A percentile compares a stretch with the other conserved stretches of the same genome.
Conservation (phyloP, 805 yeast species). For the Starmerella vitae region DNA sequence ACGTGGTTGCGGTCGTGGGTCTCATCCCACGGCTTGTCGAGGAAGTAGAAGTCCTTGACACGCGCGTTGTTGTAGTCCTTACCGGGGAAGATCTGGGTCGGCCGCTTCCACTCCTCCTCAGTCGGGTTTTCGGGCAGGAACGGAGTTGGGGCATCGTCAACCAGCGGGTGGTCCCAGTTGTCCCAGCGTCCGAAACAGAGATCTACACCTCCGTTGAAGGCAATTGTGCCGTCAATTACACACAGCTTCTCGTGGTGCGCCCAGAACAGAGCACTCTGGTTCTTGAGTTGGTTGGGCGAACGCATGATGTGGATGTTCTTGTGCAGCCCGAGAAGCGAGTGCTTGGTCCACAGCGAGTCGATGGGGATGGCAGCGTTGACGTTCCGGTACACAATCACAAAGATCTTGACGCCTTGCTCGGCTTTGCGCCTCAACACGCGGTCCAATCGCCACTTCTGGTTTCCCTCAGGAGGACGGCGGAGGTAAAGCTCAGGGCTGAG, state of each 20-base stretch:
- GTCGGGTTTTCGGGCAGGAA: constrained; percentile 28
- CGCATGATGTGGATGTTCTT: constrained; percentile 79
- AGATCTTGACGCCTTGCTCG: constrained; percentile 85
- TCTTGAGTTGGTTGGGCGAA: constrained; percentile 82
- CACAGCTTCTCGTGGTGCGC: constrained; percentile 95
- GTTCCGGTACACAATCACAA: constrained; percentile 81
- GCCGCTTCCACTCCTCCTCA: constrained; percentile 26
- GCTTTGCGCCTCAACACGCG: constrained; percentile 80
- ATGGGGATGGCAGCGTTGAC: constrained; percentile 88
- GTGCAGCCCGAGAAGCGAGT: constrained; percentile 73
- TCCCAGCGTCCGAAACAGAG: constrained; percentile 92
- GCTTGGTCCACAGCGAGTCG: constrained; percentile 89
- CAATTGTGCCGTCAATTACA: constrained; percentile 73
- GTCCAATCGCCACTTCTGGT: constrained; percentile 87
- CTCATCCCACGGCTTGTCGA: constrained; percentile 78
- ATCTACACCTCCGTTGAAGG: constrained; percentile 91
- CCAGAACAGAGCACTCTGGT: constrained; percentile 89
- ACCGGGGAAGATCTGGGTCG: constrained; percentile 72
- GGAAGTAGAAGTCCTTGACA: constrained; percentile 66
- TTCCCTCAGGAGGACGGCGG: constrained; percentile 89
- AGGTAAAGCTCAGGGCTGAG: constrained; percentile 83
- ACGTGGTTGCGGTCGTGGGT: constrained; percentile 70
- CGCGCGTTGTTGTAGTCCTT: constrained; percentile 96
- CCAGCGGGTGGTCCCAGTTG: constrained; percentile 85
- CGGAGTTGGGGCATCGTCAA: constrained; percentile 47